Base-by-base conservation (phyloP, 345 rosid genomes). In the Garcia nutans region DNA sequence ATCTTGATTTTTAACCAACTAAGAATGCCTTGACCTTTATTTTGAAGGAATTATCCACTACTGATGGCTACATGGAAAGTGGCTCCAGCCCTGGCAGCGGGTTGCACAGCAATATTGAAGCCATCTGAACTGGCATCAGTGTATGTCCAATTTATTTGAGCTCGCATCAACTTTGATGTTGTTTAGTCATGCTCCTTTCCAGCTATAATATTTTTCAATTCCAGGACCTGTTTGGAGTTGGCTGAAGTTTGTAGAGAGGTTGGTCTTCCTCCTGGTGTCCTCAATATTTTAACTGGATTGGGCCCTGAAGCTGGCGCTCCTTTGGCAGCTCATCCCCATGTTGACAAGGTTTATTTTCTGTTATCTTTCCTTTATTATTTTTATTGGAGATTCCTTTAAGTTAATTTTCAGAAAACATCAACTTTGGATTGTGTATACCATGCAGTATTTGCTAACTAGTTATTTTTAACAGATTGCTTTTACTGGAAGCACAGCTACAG, bases 231-330 rank as follows among this genome's bases (percentile, higher is more conserved):
- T 89, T 92, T 96, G 88, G 99, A 96, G 93, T 90, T 96, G 24
- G 99, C 88, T 82, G 97, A 89, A 58, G 86, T 96, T 66, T 96
- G 98, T 79, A 82, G 79, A 41, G 98, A 93, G 85, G 98, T 83
- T 70, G 93, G 94, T 81, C 99, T 96, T 75, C 99, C 98, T 76
- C 88, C 95, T 52, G 99, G 99, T 70, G 96, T 96, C 72, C 91
- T 96, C 75, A 96, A 96, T 81, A 82, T 96, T 82, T 72, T 96
- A 73, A 89, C 99, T 74, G 99, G 98, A 76, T 86, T 93, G 84
- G 99, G 99, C 78, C 82, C 88, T 71, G 99, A 93, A 87, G 98
- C 97, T 77, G 99, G 98, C 76, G 99, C 93, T 81, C 95, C 99
- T 74, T 76, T 96, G 85, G 99, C 93, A 77, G 82, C 93, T 45